Base-by-base conservation (phyloP, 1,139 yeast genomes). In the Scheffersomyces illinoinensis region DNA sequence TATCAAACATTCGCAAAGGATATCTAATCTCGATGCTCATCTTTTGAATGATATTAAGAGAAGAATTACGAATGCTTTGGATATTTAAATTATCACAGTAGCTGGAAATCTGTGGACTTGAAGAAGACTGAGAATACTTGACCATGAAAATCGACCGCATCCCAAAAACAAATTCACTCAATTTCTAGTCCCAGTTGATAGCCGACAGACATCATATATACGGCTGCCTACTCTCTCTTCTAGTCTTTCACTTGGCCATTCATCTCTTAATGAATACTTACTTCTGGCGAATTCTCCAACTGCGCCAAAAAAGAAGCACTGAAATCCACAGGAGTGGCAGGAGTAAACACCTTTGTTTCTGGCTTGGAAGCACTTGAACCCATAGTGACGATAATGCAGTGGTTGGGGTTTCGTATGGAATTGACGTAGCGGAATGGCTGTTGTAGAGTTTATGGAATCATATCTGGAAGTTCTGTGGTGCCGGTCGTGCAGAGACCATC, bases 301-400 rank as follows among this genome's bases (percentile, higher is more conserved):
- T 89, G 90, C 24, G 88, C 82, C 63, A 91, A 79, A 61, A 89
- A 85, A 39, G 86, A 83, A 19, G 89, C 87, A 61, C 89, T 87
- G 73, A 88, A 89, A 69, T 90, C 92, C 55, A 91, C 86, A 53
- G 95, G 93, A 5, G 93, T 84, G 59, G 83, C 74, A 57, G 97
- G 93, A 6, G 87, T 80, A 69, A 86, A 87, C 56, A 87, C 88
- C 75, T 85, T 87, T 51, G 87, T 85, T 67, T 86, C 89, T 47
- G 88, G 86, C 66, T 84, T 85, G 20, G 89, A 85, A 58, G 87
- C 76, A 18, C 81, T 66, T 33, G 86, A 75, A 56, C 89, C 89
- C 89, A 86, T 86, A 50, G 54, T 61, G 50, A 18, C 48, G 39
- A 49, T 43, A 19, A 33, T 33, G 43, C 17, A 33, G 43, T 33